Conservation (phyloP, 768 basidiomycete genomes). For the Cystofilobasidium ferigula region DNA sequence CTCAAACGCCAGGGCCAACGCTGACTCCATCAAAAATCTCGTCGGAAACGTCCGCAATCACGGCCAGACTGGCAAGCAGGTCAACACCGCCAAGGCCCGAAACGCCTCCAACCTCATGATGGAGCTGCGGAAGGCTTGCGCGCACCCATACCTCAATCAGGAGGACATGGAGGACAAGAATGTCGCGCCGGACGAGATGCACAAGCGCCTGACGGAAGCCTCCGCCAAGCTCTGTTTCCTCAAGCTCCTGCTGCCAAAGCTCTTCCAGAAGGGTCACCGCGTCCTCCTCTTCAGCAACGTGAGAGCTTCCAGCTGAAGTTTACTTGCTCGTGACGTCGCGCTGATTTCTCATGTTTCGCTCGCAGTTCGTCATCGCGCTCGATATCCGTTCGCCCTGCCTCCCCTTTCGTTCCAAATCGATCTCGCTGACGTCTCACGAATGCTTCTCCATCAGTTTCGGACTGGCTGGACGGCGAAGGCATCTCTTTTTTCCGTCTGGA, state of each 20-base stretch:
- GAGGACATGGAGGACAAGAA: conserved; percentile 65
- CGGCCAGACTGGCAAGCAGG: not conserved
- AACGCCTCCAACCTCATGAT: conserved; percentile 62
- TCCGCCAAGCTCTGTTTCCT: conserved; percentile 37
- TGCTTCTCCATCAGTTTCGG: not conserved
- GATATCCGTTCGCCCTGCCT: conserved; percentile 45
- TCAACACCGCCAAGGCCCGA: not conserved
- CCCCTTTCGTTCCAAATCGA: conserved; percentile 20
- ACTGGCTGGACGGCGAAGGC: conserved; percentile 6
- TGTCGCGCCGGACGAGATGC: conserved; percentile 50
- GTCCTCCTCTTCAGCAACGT: conserved; percentile 88
- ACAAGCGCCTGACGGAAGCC: conserved; percentile 67
- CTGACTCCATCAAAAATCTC: conserved; percentile 2
- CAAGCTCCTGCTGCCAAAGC: conserved; percentile 64
- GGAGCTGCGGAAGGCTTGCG: conserved; percentile 43
- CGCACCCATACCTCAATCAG: conserved; percentile 32
- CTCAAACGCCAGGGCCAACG: not conserved
- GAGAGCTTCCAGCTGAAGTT: conserved; percentile 28
- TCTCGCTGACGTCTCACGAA: conserved; percentile 47
- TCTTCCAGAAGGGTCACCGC: conserved; percentile 74
- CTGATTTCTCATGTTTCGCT: not conserved
- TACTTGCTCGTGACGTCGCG: not conserved
- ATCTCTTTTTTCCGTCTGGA: conserved; percentile 44
- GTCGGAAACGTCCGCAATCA: not conserved
- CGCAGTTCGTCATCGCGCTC: conserved; percentile 73